phyloP scores from a whole-genome alignment of 352 stramenopile species.

The Pythium aquatile region DNA sequence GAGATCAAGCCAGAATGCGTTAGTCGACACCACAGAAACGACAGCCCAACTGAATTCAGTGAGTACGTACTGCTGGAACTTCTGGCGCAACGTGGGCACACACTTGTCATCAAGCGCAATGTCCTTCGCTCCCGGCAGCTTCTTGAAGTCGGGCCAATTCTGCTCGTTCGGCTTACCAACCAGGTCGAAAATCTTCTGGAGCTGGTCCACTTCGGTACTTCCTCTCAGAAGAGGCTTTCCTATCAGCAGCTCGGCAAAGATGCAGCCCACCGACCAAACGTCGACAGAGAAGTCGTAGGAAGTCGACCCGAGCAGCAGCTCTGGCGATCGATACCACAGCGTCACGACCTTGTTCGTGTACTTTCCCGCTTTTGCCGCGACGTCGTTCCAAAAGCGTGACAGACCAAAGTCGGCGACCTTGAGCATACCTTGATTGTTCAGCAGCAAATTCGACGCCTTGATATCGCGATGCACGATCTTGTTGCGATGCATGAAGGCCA shows the following conservation, averaged over 20 bases:
- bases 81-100: constrained; percentile 59
- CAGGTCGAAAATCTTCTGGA: constrained; percentile 80
- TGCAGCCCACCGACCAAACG: constrained; percentile 93
- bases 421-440: constrained; percentile 84
- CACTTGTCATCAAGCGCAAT: constrained; percentile 81
- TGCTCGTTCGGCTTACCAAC: constrained; percentile 77
- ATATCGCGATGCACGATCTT: constrained; percentile 89
- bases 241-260: constrained; percentile 80
- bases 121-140: constrained; percentile 63
- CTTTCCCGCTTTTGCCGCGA: constrained; percentile 74
- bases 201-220: constrained; percentile 81
- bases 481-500: constrained; percentile 87
- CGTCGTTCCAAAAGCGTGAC: constrained; percentile 84
- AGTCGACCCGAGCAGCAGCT: constrained; percentile 91
- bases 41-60: background rate
- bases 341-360: constrained; percentile 96
- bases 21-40: background rate
- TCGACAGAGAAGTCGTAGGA: constrained; percentile 93
- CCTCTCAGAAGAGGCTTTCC: constrained; percentile 81
- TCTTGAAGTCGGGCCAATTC: constrained; percentile 78
- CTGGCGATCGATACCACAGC: constrained; percentile 92
- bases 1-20: background rate
- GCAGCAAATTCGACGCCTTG: constrained; percentile 81
- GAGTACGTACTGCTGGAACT: constrained; percentile 73
- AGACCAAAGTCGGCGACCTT: constrained; percentile 85